Evolutionary conservation across 2,329 filamentous ascomycete genomes (phyloP), one percentile per base, ranked within the genome.

Genomic region (Venturia effusa): DNA sequence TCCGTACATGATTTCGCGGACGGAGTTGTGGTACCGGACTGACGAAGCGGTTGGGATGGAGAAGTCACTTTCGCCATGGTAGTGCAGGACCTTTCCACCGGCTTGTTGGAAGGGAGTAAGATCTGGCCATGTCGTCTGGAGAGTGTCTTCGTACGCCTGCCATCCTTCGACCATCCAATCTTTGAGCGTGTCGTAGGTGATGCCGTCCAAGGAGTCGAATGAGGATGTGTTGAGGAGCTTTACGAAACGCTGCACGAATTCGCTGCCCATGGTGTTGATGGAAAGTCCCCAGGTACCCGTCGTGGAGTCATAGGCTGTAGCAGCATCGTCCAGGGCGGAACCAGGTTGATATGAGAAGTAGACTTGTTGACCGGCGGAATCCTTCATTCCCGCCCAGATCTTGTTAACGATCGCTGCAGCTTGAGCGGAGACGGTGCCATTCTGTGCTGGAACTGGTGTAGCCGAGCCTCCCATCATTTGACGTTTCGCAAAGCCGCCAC

Each of bases 131-230:
- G 45, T 30, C 19, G 62, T 64, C 17, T 43, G 59, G 11, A 64
- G 74, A 59, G 70, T 79, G 68, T 82, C 80, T 37, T 74, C 65
- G 71, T 82, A 85, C 45, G 74, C 74, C 59, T 78, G 68, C 75
- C 79, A 76, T 6, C 78, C 82, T 5, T 70, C 74, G 45, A 75
- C 71, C 75, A 84, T 84, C 81, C 81, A 85, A 19, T 77, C 75
- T n/a, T 76, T 75, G 5, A 85, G 75, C 0, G 79, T 84, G 69
- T 85, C 81, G 70, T 84, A 84, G 22, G 81, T 83, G 32, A 84
- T 77, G 64, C 74, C 71, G 67, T 78, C 70, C 4, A 83, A 73
- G 45, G 17, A 37, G 5, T 73, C 69, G n/a, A 82, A 72, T 68
- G 78, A 80, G 64, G 74, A 72, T 13, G 73, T 63, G 62, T 79